A percentile compares a stretch with the other conserved stretches of the same genome.
Conservation (phyloP, 2,329 filamentous ascomycete genomes). For the Fusarium denticulatum region DNA sequence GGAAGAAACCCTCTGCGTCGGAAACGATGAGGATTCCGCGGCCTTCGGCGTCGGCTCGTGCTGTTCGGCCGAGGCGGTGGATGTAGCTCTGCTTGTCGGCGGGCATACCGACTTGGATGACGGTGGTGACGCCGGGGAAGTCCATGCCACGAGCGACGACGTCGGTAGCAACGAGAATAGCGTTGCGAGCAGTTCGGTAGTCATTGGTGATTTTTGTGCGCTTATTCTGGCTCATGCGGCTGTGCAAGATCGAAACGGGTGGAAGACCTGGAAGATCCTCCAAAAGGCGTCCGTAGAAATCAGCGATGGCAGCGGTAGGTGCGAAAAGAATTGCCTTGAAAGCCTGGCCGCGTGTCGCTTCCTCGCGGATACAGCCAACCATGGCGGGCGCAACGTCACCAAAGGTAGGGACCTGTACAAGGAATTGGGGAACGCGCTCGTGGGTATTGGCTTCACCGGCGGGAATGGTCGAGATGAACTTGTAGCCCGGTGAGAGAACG, state of each 20-base stretch:
- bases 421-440: conserved; percentile 76
- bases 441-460: conserved; percentile 82
- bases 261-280: conserved; percentile 53
- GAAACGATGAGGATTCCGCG: conserved; percentile 70
- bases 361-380: conserved; percentile 64
- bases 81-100: conserved; percentile 71
- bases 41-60: conserved; percentile 70
- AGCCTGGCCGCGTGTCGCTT: conserved; percentile 53
- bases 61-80: conserved; percentile 74
- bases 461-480: conserved; percentile 82
- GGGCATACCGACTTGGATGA: conserved; percentile 71
- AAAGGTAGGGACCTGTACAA: conserved; percentile 74
- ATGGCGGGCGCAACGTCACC: conserved; percentile 71
- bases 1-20: conserved; percentile 61
- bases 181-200: conserved; percentile 62
- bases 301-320: conserved; percentile 65
- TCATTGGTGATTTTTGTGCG: conserved; percentile 69
- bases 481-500: conserved; percentile 76
- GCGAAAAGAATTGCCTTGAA: conserved; percentile 91
- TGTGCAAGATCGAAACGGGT: conserved; percentile 58
- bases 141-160: conserved; percentile 79
- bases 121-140: conserved; percentile 74
- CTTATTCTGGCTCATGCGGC: conserved; percentile 60
- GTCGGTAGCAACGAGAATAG: conserved; percentile 74
- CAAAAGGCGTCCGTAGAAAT: conserved; percentile 61